These are phyloP conservation scores for Protomyces pachydermus DNA, from an alignment of 1,139 yeast genomes.

Conservation along the genomic window DNA sequence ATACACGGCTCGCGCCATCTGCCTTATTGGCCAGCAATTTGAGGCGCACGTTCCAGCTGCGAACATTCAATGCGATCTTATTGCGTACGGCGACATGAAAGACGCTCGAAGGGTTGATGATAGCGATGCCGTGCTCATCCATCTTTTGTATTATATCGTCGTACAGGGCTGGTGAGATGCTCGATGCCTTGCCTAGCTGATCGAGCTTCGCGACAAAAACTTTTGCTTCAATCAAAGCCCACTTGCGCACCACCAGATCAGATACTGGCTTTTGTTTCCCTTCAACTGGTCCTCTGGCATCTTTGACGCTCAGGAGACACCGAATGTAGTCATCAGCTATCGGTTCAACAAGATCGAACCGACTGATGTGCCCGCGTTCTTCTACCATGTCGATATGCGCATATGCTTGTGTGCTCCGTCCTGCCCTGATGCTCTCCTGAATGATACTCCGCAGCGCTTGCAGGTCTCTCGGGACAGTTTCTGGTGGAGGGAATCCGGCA, in stretches of 20 bases:
- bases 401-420: conserved; percentile 3
- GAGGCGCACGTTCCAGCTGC: conserved; percentile 16
- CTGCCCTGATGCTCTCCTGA: background rate
- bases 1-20: background rate
- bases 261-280: background rate
- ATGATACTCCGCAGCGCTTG: background rate
- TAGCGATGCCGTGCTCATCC: conserved; percentile 1
- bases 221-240: background rate
- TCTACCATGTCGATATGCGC: conserved; percentile 6
- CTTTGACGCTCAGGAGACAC: conserved; percentile 2
- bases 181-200: background rate
- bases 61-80: background rate
- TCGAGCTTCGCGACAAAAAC: background rate
- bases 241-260: background rate
- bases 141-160: background rate
- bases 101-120: background rate
- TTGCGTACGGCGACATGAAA: background rate
- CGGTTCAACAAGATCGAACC: conserved; percentile 6
- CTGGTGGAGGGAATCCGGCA: conserved; percentile 13
- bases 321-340: conserved; percentile 15
- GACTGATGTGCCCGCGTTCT: conserved; percentile 1
- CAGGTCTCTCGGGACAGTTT: background rate
- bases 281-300: background rate
- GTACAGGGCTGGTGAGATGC: background rate
- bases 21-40: conserved; percentile 2